These are phyloP conservation scores for Umbelopsis vinacea DNA, from an alignment of 192 early-diverging fungal genomes.

Conservation along the genomic window DNA sequence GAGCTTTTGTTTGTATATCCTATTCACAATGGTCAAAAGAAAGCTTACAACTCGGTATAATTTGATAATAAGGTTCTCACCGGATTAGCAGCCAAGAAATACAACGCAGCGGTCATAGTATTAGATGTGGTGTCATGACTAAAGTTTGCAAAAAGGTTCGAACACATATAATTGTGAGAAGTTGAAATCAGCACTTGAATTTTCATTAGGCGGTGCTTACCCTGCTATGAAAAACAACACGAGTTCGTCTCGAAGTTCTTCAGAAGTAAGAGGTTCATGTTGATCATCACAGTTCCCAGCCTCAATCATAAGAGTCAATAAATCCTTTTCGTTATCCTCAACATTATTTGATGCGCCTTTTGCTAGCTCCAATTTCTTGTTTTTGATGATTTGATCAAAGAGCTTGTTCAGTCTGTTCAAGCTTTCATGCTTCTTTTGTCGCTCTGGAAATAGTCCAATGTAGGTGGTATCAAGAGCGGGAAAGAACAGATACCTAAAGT, in stretches of 20 bases:
- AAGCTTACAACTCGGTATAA: neutral
- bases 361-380: slow-evolving; percentile 30
- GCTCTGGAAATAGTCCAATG: slow-evolving; percentile 26
- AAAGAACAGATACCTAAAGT: slow-evolving; percentile 49
- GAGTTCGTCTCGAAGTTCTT: slow-evolving; percentile 28
- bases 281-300: slow-evolving; percentile 44
- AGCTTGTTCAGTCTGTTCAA: slow-evolving; percentile 30
- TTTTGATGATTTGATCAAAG: slow-evolving; percentile 47
- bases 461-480: slow-evolving; percentile 52
- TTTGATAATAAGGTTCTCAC: neutral
- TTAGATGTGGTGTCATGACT: slow-evolving; percentile 53
- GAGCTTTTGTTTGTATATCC: slow-evolving; percentile 27
- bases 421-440: slow-evolving; percentile 43
- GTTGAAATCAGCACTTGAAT: neutral
- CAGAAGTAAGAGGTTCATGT: slow-evolving; percentile 2
- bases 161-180: too few relatives aligned
- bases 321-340: slow-evolving; percentile 36
- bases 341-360: slow-evolving; percentile 9
- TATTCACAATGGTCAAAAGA: neutral
- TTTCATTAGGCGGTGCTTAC: neutral
- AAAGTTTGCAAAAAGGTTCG: slow-evolving; percentile 15
- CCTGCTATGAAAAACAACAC: slow-evolving; percentile 7
- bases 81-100: slow-evolving; percentile 42
- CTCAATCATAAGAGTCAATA: slow-evolving; percentile 62
- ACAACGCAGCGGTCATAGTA: slow-evolving; percentile 43